Evolutionary conservation across 169 alveolate genomes (phyloP).

Genomic region (Ichthyophthirius multifiliis): DNA sequence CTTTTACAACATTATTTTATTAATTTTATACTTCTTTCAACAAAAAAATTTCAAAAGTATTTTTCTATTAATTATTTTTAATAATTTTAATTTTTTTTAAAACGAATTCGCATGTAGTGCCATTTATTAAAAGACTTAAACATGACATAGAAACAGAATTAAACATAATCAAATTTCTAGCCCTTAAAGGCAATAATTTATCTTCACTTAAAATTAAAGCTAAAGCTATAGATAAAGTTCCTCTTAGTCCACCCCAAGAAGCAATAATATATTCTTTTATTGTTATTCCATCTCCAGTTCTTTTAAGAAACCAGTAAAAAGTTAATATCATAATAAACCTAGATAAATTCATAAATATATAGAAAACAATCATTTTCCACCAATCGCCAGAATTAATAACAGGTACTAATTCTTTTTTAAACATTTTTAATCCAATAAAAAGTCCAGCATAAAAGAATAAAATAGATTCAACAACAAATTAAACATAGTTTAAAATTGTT

Average conservation of each 20-base stretch:
- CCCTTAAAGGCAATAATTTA: neutral
- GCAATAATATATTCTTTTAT: conserved; percentile 17
- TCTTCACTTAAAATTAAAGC: conserved; percentile 44
- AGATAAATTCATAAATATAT: neutral
- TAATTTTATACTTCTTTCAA: conserved; percentile 6
- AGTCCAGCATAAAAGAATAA: conserved; percentile 41
- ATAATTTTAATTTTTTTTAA: neutral
- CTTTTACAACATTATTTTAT: neutral
- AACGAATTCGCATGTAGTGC: conserved; percentile 24
- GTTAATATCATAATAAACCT: conserved; percentile 3
- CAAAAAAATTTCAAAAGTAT: neutral
- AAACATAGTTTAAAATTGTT: conserved; percentile 22
- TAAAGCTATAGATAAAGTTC: conserved; percentile 43
- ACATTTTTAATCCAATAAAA: conserved; percentile 30
- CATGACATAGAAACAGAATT: conserved; percentile 44
- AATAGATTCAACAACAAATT: conserved; percentile 29
- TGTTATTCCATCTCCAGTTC: conserved; percentile 39
- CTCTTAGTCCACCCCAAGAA: conserved; percentile 49
- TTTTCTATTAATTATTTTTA: neutral
- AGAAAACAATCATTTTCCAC: neutral
- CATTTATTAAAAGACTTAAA: conserved; percentile 43
- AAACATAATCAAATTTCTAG: conserved; percentile 22
- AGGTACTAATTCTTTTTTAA: too few relatives aligned
- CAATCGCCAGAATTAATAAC: neutral
- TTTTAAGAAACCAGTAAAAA: conserved; percentile 23